Evolutionary conservation across 2,329 filamentous ascomycete species (phyloP), one percentile per base, ranked within the genome.

Genomic region (Neonectria neomacrospora): DNA sequence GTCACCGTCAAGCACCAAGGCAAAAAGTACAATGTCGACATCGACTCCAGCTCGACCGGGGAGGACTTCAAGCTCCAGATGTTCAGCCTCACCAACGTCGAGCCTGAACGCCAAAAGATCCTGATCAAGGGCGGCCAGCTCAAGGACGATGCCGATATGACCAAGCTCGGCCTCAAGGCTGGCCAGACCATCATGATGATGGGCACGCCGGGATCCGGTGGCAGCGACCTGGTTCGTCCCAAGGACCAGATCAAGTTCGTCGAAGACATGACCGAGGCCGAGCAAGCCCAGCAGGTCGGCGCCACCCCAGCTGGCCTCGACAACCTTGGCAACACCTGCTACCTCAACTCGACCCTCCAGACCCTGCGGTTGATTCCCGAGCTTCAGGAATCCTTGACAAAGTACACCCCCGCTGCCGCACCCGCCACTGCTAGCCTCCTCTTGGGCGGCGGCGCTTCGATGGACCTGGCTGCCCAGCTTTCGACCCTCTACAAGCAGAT

Each of bases 271-370:
- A 96, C 93, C 26, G 94, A 97, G 77, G 94, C 94, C 30, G 95
- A 98, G 79, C 88, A 90, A 55, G 95, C 96, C 22, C 89, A 90
- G 78, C 88, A 91, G 76, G 91, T 90, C 63, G 94, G 93, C 62
- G 94, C 94, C 51, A 95, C 87, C 48, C 96, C 96, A 2, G 91
- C 94, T 60, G 96, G 96, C 50, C 82, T 99, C 65, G 87, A 91
- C 77, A 99, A 99, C 75, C 83, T 97, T 65, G 96, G 96, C 71
- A 99, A 99, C 80, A 99, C 96, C 4, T 99, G 96, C 83, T 99
- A 99, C 78, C 89, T 98, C 74, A 99, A 99, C 84, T 96, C 96
- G 53, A 97, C 95, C 0, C 85, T 99, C n/a, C 96, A 99, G 79
- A 91, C 93, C 4, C 83, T 99, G 69, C 90, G 92, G 66, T 86